phyloP scores from a whole-genome alignment of 306 rosid genomes.

The Lagenaria siceraria region DNA sequence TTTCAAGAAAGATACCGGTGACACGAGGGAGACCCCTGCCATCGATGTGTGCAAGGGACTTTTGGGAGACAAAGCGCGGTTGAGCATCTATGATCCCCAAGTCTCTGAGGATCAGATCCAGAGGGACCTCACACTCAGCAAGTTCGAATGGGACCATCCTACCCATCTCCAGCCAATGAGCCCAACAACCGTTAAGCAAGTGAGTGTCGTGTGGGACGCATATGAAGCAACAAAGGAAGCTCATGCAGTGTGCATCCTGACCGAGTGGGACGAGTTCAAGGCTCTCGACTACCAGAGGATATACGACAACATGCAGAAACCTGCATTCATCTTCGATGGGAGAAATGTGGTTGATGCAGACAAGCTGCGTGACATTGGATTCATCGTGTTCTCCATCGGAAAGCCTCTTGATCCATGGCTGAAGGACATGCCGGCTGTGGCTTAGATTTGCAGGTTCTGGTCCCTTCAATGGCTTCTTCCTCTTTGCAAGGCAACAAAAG shows the following conservation, averaged over 20 bases:
- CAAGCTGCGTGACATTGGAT: constrained; percentile 72
- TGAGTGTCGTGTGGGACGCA: constrained; percentile 71
- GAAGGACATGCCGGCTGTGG: constrained; percentile 90
- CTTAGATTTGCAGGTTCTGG: constrained; percentile 15
- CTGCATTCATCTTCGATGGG: constrained; percentile 81
- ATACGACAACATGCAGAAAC: constrained; percentile 74
- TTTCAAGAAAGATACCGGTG: constrained; percentile 92
- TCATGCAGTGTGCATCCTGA: constrained; percentile 71
- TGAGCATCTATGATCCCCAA: constrained; percentile 80
- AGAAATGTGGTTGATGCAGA: constrained; percentile 44
- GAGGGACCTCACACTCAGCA: constrained; percentile 69
- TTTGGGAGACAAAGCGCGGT: constrained; percentile 60
- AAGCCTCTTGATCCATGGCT: constrained; percentile 89
- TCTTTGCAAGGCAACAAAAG: background rate
- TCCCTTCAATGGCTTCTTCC: background rate
- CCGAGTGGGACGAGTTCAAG: constrained; percentile 98
- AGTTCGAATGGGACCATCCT: constrained; percentile 95
- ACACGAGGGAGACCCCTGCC: constrained; percentile 87
- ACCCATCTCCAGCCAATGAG: constrained; percentile 74
- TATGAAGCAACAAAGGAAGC: constrained; percentile 80
- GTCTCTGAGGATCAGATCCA: constrained; percentile 83
- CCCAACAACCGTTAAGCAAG: constrained; percentile 69
- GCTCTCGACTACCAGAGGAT: constrained; percentile 65
- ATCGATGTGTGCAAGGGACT: constrained; percentile 91
- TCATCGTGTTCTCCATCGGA: constrained; percentile 82